Percentiles rank a stretch among this genome's conserved stretches.
These are phyloP conservation scores for Amanita muscaria DNA, from an alignment of 768 basidiomycete species.

Conservation along the genomic window DNA sequence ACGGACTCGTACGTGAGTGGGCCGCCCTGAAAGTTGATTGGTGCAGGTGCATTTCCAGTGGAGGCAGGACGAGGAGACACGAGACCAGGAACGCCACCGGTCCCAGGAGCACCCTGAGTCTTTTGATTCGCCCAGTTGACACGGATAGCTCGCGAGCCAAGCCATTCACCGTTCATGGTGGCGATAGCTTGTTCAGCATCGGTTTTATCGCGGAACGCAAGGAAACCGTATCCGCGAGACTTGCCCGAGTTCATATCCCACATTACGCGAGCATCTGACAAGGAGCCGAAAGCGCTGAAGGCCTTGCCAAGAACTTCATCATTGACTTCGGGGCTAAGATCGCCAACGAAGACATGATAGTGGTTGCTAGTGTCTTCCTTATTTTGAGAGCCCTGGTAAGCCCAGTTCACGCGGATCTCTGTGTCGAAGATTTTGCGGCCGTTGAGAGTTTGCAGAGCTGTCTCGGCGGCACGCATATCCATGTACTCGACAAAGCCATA, in stretches of 20 bases:
- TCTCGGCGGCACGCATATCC: constrained; percentile 98
- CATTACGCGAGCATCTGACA: constrained; percentile 98
- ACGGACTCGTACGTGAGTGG: constrained; percentile 91
- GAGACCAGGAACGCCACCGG: constrained; percentile 12
- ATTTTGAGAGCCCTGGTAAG: constrained; percentile 96
- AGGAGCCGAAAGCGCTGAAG: constrained; percentile 91
- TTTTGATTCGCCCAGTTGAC: constrained; percentile 99
- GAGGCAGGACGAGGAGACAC: constrained; percentile 35
- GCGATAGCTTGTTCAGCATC: constrained; percentile 99
- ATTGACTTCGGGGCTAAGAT: constrained; percentile 97
- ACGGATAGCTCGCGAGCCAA: constrained; percentile 94
- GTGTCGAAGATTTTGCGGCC: constrained; percentile 99
- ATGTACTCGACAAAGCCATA: constrained; percentile 99
- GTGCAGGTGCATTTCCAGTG: constrained; percentile 67
- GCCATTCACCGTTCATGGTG: constrained; percentile 99
- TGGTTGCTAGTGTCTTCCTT: constrained; percentile 98
- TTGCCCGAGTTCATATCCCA: constrained; percentile 99
- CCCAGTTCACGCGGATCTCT: constrained; percentile 99
- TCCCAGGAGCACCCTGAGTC: constrained; percentile 60
- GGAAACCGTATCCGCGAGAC: constrained; percentile 95
- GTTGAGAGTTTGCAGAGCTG: constrained; percentile 96
- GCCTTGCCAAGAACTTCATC: constrained; percentile 96
- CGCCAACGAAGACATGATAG: constrained; percentile 99
- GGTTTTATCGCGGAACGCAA: constrained; percentile 97
- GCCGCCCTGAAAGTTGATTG: constrained; percentile 85